Conservation (phyloP, 495 filamentous ascomycete species). For the Ramalina peruviana region DNA sequence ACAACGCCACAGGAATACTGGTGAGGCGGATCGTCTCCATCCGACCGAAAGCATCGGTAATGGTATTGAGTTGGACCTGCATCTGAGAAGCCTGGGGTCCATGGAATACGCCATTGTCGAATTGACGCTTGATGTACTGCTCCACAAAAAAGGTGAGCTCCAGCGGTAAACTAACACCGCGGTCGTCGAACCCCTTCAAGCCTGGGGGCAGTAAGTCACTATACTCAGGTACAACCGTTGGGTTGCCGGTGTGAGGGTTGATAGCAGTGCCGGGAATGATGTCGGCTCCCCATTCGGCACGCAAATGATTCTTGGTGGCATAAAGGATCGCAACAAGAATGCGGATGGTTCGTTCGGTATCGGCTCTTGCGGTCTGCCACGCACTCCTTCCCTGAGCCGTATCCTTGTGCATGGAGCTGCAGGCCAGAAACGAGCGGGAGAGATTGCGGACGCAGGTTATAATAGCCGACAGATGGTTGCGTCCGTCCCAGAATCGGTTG, state of each 20-base stretch:
- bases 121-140: conserved; percentile 48
- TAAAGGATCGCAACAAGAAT: conserved; percentile 61
- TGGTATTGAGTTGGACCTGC: conserved; percentile 44
- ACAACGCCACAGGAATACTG: conserved; percentile 60
- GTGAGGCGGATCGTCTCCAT: conserved; percentile 67
- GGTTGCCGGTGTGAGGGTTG: conserved; percentile 23
- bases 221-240: conserved; percentile 44
- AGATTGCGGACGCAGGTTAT: conserved; percentile 51
- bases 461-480: conserved; percentile 43
- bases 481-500: conserved; percentile 60
- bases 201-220: conserved; percentile 44
- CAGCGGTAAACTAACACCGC: conserved; percentile 50
- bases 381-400: conserved; percentile 15
- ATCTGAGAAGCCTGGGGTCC: conserved; percentile 48
- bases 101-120: conserved; percentile 44
- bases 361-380: conserved; percentile 34
- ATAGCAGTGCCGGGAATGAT: conserved; percentile 30
- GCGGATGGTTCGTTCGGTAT: conserved; percentile 44
- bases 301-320: conserved; percentile 60
- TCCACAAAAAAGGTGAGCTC: conserved; percentile 58
- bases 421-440: conserved; percentile 40
- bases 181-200: conserved; percentile 45
- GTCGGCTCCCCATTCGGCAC: conserved; percentile 56
- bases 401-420: conserved; percentile 16
- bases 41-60: conserved; percentile 51